Base-by-base conservation (phyloP, 2,329 filamentous ascomycete species). In the Madurella mycetomatis region DNA sequence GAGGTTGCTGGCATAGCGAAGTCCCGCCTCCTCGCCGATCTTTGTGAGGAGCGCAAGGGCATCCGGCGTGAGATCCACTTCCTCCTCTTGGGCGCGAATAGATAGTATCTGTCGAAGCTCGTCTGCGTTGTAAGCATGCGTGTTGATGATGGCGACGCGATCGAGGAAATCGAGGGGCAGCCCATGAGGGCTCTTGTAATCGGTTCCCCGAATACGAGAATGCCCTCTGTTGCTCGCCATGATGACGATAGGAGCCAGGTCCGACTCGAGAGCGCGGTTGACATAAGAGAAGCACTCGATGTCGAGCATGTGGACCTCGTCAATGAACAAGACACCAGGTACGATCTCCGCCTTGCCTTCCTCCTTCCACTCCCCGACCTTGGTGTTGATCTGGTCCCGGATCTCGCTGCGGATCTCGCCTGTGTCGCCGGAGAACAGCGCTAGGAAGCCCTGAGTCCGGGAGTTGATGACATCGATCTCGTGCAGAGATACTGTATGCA, bases 391-490 rank as follows among this genome's bases (percentile, higher is more conserved):
- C 77, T 99, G 94, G 70, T 97, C 92, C 53, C 94, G 86, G 58
- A 99, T 92, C 73, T 99, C 94, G 71, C 90, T 95, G 66, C 94
- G 82, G 65, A 99, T 99, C 78, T 99, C 94, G 64, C 94, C 94
- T 1, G 94, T 99, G 71, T 99, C 94, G 60, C 94, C 94, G 0
- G 92, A 96, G 76, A 99, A 99, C 16, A 99, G 85, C 9, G 94
- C 94, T 30, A 99, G 76, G 74, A 99, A 99, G 34, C 94, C 94
- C 73, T 99, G 94, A n/a, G 94, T 96, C 63, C 94, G 83, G 57
- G 92, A 96, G 77, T 99, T 99, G 79, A 99, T 99, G 59, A 99
- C 94, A 68, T 99, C 94, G 61, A 99, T 99, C 75, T 99, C 94
- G 74, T 99, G 94, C 12, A 99, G 83, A 31, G 88, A 92, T 57